phyloP scores from a whole-genome alignment of 495 filamentous ascomycete species.

The Thozetella sp. region DNA sequence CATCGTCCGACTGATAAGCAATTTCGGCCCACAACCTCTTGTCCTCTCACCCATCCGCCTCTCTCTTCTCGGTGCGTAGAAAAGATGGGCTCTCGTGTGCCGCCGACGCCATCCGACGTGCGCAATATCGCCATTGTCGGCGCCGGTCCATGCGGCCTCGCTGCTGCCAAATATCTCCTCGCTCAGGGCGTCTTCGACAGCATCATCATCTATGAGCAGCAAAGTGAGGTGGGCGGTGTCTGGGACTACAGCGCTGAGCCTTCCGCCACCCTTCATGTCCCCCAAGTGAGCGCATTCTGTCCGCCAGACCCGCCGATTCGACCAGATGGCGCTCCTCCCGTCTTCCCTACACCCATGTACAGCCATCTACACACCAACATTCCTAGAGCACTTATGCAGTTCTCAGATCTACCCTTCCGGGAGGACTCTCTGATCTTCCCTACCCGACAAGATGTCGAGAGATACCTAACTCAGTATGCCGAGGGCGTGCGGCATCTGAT shows the following conservation, averaged over 20 bases:
- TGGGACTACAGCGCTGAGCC: constrained; percentile 73
- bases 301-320: constrained; percentile 38
- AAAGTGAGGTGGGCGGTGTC: constrained; percentile 71
- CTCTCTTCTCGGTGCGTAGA: background rate
- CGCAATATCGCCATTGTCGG: constrained; percentile 67
- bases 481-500: constrained; percentile 55
- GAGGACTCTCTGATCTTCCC: constrained; percentile 70
- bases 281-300: constrained; percentile 40
- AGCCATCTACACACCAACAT: constrained; percentile 84
- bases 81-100: constrained; percentile 23
- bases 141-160: constrained; percentile 69
- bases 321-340: constrained; percentile 32
- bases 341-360: constrained; percentile 75
- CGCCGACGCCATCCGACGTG: constrained; percentile 37
- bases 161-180: constrained; percentile 71
- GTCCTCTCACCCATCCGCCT: too few relatives aligned
- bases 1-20: too few relatives aligned
- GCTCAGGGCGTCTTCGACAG: constrained; percentile 71
- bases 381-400: constrained; percentile 79
- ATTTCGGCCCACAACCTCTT: too few relatives aligned
- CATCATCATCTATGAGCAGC: constrained; percentile 84
- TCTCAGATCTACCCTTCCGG: constrained; percentile 70
- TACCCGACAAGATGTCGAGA: constrained; percentile 61
- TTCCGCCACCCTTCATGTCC: constrained; percentile 28
- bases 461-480: constrained; percentile 77